Base-by-base conservation (phyloP, 1,139 yeast genomes). In the Suhomyces bribrorum region DNA sequence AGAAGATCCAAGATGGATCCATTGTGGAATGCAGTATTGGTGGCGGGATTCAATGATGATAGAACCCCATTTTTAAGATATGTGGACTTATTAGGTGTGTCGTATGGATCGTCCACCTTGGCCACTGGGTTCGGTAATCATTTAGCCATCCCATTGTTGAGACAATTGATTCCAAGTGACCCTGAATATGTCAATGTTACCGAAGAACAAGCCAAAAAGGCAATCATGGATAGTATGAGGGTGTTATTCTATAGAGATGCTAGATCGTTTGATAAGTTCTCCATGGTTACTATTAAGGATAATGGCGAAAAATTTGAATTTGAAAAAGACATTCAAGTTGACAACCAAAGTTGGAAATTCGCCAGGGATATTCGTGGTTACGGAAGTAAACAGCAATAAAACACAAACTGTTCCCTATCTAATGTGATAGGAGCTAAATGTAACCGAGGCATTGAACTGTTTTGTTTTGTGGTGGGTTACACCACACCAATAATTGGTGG, bases 121-220 rank as follows among this genome's bases (percentile, higher is more conserved):
- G 96, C 97, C 34, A 90, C 98, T 2, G 99, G 99, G 1, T 92
- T 90, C 62, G 99, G 98, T 41, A 84, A 95, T 9, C 92, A 94
- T 62, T 73, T 94, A 62, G 98, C 98, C 4, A 68, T 89, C 31
- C 99, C 99, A 25, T 69, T 94, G 50, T 75, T 94, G 61, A 83
- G 99, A 68, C 81, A 86, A 59, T 74, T 84, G 45, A 87, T 86
- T 34, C 95, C 90, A 42, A 69, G 72, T 32, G 97, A 90, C 50
- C 81, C 77, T 26, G 96, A 89, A 52, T 81, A 73, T 51, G 79
- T 70, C 20, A 79, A 81, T 31, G 77, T 92, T 18, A 69, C 79
- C 24, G 86, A 86, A 56, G 83, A 75, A 44, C 80, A 85, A 38
- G 98, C 97, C 2, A 76, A 84, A 45, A 75, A 77, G 40, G 80